These are phyloP conservation scores for Candida sp. DNA, from an alignment of 1,139 yeast species.

Conservation along the genomic window DNA sequence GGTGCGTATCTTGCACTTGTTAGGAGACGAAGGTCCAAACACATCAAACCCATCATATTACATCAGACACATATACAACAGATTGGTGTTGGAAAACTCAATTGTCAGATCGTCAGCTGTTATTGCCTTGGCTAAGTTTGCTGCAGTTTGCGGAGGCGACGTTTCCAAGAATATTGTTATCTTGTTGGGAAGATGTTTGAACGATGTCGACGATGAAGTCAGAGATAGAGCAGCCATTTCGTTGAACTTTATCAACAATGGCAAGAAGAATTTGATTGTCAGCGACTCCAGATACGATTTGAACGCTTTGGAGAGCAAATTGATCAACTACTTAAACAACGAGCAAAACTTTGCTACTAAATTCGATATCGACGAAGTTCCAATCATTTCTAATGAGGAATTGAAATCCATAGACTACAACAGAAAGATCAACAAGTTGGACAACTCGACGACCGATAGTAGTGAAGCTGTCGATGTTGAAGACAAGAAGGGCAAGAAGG, in stretches of 20 bases:
- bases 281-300: constrained; percentile 76
- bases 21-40: constrained; percentile 95
- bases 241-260: constrained; percentile 62
- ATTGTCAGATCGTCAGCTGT: constrained; percentile 97
- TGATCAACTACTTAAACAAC: constrained; percentile 71
- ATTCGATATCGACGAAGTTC: constrained; percentile 74
- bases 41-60: constrained; percentile 88
- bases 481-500: constrained; percentile 9
- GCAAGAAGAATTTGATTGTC: constrained; percentile 60
- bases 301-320: constrained; percentile 75
- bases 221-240: constrained; percentile 97
- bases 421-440: constrained; percentile 59
- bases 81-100: constrained; percentile 95
- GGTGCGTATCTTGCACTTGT: constrained; percentile 86
- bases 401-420: constrained; percentile 61
- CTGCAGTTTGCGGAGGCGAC: constrained; percentile 72
- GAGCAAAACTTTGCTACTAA: constrained; percentile 61
- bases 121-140: constrained; percentile 90
- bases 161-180: constrained; percentile 75
- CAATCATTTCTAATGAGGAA: constrained; percentile 66
- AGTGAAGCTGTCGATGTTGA: constrained; percentile 13
- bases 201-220: constrained; percentile 95
- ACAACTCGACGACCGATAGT: constrained; percentile 20
- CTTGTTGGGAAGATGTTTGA: constrained; percentile 80
- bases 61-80: constrained; percentile 95